Evolutionary conservation across 495 filamentous ascomycete genomes (phyloP).

Genomic region (Lasiosphaeriaceae sp.): DNA sequence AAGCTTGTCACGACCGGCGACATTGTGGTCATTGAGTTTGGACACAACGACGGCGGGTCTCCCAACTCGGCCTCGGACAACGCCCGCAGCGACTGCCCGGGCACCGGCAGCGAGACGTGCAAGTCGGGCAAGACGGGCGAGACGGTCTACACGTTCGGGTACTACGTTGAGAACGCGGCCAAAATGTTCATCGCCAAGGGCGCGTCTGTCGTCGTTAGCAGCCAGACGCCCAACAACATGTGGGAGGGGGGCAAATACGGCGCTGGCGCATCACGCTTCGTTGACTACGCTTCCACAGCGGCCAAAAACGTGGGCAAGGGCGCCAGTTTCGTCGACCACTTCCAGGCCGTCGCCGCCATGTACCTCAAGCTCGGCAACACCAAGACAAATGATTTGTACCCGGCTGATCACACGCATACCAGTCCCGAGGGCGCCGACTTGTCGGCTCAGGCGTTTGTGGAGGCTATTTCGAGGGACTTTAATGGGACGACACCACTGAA

Average conservation of each 20-base stretch:
- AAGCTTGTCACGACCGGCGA: constrained; percentile 45
- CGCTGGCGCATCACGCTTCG: constrained; percentile 48
- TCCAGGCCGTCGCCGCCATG: constrained; percentile 49
- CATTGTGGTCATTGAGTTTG: constrained; percentile 60
- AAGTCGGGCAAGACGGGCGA: constrained; percentile 44
- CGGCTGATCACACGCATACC: constrained; percentile 64
- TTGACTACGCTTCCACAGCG: constrained; percentile 52
- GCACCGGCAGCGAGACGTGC: constrained; percentile 53
- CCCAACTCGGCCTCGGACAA: constrained; percentile 52
- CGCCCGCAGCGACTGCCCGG: constrained; percentile 55
- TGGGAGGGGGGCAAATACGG: constrained; percentile 54
- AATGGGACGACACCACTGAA: constrained; percentile 32
- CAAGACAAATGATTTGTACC: constrained; percentile 48
- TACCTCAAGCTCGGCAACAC: constrained; percentile 47
- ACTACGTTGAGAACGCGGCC: constrained; percentile 54
- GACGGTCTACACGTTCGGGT: constrained; percentile 52
- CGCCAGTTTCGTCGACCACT: constrained; percentile 60
- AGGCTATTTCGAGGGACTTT: constrained; percentile 48
- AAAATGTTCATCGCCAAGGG: constrained; percentile 52
- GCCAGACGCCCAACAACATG: constrained; percentile 59
- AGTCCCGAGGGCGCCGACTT: constrained; percentile 54
- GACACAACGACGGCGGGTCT: constrained; percentile 63
- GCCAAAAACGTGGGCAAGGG: constrained; percentile 37
- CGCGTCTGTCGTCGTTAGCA: constrained; percentile 58
- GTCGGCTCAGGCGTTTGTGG: constrained; percentile 59